A percentile compares a stretch with the other conserved stretches of the same genome.
Conservation (phyloP, 2,329 filamentous ascomycete species). For the Cladosporium sp. region DNA sequence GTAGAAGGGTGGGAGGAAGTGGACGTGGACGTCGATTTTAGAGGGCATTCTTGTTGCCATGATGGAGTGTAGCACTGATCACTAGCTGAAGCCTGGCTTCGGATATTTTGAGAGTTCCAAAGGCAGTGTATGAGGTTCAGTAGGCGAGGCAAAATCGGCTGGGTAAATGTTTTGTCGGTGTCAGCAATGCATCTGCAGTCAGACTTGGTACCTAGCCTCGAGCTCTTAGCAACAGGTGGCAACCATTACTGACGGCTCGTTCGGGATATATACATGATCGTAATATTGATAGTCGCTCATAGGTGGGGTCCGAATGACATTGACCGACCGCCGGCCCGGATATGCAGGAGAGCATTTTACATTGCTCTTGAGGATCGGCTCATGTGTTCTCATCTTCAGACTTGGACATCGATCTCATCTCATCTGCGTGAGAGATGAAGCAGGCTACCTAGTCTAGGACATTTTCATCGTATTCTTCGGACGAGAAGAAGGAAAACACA, state of each 20-base stretch:
- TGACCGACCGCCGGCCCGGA: neutral
- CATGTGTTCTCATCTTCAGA: too few relatives aligned
- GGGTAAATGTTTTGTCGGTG: neutral
- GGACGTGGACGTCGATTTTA: slow-evolving; percentile 47
- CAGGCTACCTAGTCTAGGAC: too few relatives aligned
- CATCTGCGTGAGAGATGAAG: too few relatives aligned
- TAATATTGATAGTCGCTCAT: neutral
- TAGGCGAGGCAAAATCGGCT: too few relatives aligned
- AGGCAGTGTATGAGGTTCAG: too few relatives aligned
- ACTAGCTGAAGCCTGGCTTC: too few relatives aligned
- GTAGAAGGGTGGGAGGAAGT: slow-evolving; percentile 44
- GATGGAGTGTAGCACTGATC: neutral
- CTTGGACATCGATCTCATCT: too few relatives aligned
- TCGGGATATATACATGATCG: neutral
- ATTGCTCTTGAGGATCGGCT: too few relatives aligned
- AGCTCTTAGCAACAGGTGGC: neutral
- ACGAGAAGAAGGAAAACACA: too few relatives aligned
- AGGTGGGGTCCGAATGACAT: neutral
- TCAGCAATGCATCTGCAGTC: neutral
- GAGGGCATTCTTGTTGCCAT: slow-evolving; percentile 3
- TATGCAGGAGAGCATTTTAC: neutral
- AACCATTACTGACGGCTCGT: too few relatives aligned
- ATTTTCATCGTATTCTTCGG: too few relatives aligned
- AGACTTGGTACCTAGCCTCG: neutral
- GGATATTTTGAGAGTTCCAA: too few relatives aligned